Percentiles rank a stretch among this genome's conserved stretches.
phyloP scores from a whole-genome alignment of 2,329 filamentous ascomycete genomes.

The Xylariomycetidae sp. region DNA sequence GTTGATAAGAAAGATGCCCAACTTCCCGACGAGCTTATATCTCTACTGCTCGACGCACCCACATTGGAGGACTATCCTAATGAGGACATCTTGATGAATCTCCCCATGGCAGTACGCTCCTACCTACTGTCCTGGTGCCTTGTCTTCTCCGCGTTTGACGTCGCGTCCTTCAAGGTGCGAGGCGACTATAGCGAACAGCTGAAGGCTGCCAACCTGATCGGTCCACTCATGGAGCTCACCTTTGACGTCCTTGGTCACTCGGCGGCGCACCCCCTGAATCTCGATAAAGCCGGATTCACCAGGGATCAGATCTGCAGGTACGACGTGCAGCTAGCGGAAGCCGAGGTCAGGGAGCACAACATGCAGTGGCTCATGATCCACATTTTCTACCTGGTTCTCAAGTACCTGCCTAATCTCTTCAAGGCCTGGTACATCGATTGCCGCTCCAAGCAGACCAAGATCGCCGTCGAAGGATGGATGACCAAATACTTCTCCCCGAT shows the following conservation, averaged over 20 bases:
- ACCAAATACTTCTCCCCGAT: constrained; percentile 74
- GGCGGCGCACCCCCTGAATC: constrained; percentile 66
- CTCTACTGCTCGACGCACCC: constrained; percentile 74
- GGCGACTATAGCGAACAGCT: constrained; percentile 76
- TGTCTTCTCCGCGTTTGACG: constrained; percentile 78
- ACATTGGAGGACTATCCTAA: constrained; percentile 61
- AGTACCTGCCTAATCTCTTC: constrained; percentile 71
- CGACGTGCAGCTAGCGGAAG: constrained; percentile 45
- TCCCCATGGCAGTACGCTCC: constrained; percentile 66
- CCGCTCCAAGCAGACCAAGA: constrained; percentile 73
- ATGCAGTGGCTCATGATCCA: constrained; percentile 82
- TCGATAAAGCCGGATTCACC: constrained; percentile 63
- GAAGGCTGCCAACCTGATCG: constrained; percentile 66
- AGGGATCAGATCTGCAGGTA: constrained; percentile 51
- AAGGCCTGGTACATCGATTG: constrained; percentile 82
- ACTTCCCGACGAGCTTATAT: constrained; percentile 80
- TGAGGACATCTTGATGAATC: constrained; percentile 62
- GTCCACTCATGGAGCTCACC: constrained; percentile 68
- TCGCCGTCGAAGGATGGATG: constrained; percentile 79
- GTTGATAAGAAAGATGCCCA: constrained; percentile 66
- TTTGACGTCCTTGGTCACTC: constrained; percentile 83
- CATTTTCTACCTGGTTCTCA: constrained; percentile 77
- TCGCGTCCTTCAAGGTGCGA: constrained; percentile 76
- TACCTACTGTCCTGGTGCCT: constrained; percentile 89
- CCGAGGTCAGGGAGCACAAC: constrained; percentile 64